phyloP scores from a whole-genome alignment of 1,139 yeast genomes.

The Kodamaea arcana region DNA sequence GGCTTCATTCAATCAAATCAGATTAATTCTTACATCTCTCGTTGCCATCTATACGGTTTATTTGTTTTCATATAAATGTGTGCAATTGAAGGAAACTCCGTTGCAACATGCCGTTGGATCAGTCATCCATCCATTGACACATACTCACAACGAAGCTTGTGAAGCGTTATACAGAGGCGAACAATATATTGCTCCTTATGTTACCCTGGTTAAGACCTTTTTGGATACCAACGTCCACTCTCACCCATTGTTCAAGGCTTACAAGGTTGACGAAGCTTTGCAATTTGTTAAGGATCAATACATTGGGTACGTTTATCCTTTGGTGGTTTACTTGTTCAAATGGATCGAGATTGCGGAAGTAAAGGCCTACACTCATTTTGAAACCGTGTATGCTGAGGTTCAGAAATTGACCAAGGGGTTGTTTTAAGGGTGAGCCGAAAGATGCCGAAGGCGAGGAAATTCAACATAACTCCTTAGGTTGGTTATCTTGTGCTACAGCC shows the following conservation, averaged over 20 bases:
- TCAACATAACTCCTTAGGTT: too few relatives aligned
- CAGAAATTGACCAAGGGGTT: constrained; percentile 1
- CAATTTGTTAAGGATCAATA: constrained; percentile 16
- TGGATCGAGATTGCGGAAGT: constrained; percentile 30
- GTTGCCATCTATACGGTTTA: constrained; percentile 34
- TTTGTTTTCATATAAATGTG: constrained; percentile 41
- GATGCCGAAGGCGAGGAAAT: too few relatives aligned
- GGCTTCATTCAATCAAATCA: constrained; percentile 20
- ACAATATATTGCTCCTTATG: constrained; percentile 30
- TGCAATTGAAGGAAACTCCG: constrained; percentile 28
- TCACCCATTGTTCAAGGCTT: constrained; percentile 32
- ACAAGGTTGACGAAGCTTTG: constrained; percentile 30
- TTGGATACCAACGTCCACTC: constrained; percentile 36
- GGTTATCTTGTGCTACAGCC: too few relatives aligned
- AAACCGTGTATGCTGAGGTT: constrained; percentile 3
- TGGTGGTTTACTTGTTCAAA: constrained; percentile 27
- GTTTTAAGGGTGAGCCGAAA: too few relatives aligned
- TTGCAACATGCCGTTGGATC: constrained; percentile 25
- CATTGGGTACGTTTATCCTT: constrained; percentile 23
- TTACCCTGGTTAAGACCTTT: constrained; percentile 22
- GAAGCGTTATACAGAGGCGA: constrained; percentile 30
- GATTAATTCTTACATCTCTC: constrained; percentile 25
- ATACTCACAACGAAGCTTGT: constrained; percentile 35
- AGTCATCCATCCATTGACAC: constrained; percentile 35
- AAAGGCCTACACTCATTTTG: constrained; percentile 19